Evolutionary conservation across 2,329 filamentous ascomycete genomes (phyloP).

Genomic region (Periglandula ipomoeae): DNA sequence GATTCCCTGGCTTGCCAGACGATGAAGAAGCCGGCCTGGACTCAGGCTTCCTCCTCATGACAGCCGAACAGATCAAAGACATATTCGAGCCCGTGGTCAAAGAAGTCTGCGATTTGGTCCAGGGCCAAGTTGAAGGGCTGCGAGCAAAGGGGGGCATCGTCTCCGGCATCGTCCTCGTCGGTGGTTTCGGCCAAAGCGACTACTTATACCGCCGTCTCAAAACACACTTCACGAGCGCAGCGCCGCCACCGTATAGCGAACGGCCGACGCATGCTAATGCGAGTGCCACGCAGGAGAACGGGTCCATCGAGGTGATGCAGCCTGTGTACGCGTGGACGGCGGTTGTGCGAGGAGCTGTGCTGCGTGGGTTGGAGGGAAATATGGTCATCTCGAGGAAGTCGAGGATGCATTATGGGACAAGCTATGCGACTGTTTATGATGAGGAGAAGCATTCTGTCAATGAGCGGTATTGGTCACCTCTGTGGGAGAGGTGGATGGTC

Average conservation of each 20-base stretch:
- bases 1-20: constrained; percentile 65
- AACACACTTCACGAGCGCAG: constrained; percentile 52
- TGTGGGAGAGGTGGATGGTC: constrained; percentile 80
- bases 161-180: constrained; percentile 70
- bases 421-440: constrained; percentile 73
- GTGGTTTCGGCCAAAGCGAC: constrained; percentile 72
- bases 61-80: constrained; percentile 56
- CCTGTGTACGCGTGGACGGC: constrained; percentile 76
- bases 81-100: constrained; percentile 70
- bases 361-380: constrained; percentile 66
- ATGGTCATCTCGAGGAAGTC: constrained; percentile 69
- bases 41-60: constrained; percentile 68
- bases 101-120: constrained; percentile 58
- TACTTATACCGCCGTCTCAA: constrained; percentile 67
- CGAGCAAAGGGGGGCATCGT: constrained; percentile 52
- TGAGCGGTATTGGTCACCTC: constrained; percentile 69
- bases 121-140: constrained; percentile 57
- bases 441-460: constrained; percentile 62
- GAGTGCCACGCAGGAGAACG: constrained; percentile 35
- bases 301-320: constrained; percentile 70
- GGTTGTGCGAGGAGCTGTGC: constrained; percentile 67
- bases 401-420: constrained; percentile 71
- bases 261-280: constrained; percentile 55
- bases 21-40: constrained; percentile 68
- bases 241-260: constrained; percentile 57